Evolutionary conservation across 2,329 filamentous ascomycete species (phyloP).

Genomic region (Lasiodiplodia hormozganensis): DNA sequence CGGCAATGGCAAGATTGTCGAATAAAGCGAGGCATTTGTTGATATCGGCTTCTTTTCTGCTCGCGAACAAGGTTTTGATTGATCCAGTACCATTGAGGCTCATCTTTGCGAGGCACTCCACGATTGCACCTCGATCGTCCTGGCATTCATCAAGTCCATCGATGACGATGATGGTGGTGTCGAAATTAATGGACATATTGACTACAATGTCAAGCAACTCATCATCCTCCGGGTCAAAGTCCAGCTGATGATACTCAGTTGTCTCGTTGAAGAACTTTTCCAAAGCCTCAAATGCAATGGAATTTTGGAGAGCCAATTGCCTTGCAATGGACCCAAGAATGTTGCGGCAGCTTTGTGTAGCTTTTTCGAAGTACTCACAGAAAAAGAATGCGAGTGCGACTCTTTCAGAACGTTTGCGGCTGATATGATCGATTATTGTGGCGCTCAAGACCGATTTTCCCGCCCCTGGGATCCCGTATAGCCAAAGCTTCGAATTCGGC

Average conservation of each 20-base stretch:
- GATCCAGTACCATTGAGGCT: not conserved
- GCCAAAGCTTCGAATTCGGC: not conserved
- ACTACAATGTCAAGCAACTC: too few relatives aligned
- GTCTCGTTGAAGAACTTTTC: not conserved
- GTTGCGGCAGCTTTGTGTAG: not conserved
- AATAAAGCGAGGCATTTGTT: not conserved
- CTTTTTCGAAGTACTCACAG: not conserved
- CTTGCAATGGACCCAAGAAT: not conserved
- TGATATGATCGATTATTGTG: not conserved
- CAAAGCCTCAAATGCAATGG: not conserved
- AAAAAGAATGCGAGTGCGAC: slow-evolving; percentile 16
- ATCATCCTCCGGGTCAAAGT: not conserved
- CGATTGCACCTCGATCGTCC: not conserved
- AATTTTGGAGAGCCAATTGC: not conserved
- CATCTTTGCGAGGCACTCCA: not conserved
- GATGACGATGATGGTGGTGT: not conserved
- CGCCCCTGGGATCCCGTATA: not conserved
- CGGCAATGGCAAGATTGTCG: too few relatives aligned
- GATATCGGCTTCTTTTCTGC: slow-evolving; percentile 8
- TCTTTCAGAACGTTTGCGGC: too few relatives aligned
- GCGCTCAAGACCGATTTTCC: slow-evolving; percentile 9
- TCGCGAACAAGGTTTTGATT: not conserved
- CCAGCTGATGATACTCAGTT: too few relatives aligned
- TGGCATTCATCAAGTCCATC: slow-evolving; percentile 8
- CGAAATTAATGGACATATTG: not conserved